Evolutionary conservation across 1,284 basidiomycete genomes (phyloP).

Genomic region (Wolfiporia cocos): DNA sequence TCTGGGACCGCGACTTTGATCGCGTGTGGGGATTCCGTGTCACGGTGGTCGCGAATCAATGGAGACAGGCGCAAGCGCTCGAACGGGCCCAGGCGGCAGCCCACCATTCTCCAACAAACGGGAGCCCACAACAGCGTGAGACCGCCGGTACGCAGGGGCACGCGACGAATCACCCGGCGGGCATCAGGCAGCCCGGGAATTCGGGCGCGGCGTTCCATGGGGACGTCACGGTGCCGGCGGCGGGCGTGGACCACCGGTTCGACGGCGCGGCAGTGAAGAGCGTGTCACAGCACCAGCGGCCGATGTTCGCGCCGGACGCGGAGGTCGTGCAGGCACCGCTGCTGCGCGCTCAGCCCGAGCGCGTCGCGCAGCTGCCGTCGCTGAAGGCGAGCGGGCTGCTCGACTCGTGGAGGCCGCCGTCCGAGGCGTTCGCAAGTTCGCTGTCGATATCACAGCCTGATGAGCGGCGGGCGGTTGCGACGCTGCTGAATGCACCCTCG

Average conservation of each 20-base stretch:
- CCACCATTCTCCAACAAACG: slow-evolving; percentile 7
- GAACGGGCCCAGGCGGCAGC: slow-evolving; percentile 12
- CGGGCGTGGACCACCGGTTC: slow-evolving; percentile 4
- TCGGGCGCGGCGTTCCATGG: slow-evolving; percentile 8
- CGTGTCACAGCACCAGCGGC: slow-evolving; percentile 3
- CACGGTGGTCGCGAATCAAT: slow-evolving; percentile 24
- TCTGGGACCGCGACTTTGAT: slow-evolving; percentile 54
- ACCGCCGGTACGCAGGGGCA: neutral
- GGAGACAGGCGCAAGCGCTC: slow-evolving; percentile 22
- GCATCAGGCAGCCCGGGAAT: slow-evolving; percentile 1
- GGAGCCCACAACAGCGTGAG: slow-evolving; percentile 9
- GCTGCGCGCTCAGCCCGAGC: slow-evolving; percentile 9
- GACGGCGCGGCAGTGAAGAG: neutral
- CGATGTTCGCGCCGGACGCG: slow-evolving; percentile 12
- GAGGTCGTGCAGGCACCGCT: slow-evolving; percentile 12
- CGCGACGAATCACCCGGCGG: slow-evolving; percentile 4
- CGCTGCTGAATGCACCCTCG: slow-evolving; percentile 1
- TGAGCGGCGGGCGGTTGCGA: slow-evolving; percentile 4
- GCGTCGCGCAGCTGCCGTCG: slow-evolving; percentile 48
- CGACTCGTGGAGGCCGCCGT: slow-evolving; percentile 37
- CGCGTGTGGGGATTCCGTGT: slow-evolving; percentile 49
- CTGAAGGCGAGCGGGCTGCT: slow-evolving; percentile 67
- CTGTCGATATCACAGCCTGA: slow-evolving; percentile 13
- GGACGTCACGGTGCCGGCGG: no score
- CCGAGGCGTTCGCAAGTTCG: slow-evolving; percentile 22